A percentile compares a stretch with the other conserved stretches of the same genome.
Evolutionary conservation across 495 filamentous ascomycete species (phyloP).

Genomic region (Podospora fimiseda): DNA sequence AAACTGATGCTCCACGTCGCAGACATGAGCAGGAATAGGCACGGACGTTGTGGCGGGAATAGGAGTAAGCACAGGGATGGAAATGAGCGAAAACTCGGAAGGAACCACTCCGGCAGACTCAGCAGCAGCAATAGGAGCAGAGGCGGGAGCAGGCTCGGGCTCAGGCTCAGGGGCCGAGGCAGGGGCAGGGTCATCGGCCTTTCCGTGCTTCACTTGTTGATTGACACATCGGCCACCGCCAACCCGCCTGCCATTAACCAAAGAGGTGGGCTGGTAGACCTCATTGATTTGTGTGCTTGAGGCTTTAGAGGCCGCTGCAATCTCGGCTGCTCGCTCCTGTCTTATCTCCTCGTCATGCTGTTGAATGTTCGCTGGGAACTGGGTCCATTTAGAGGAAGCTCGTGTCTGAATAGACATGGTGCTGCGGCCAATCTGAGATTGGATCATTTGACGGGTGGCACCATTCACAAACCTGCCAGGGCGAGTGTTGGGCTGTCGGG

Average conservation of each 20-base stretch:
- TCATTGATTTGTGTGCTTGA: conserved; percentile 4
- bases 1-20: no score
- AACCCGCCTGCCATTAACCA: conserved; percentile 8
- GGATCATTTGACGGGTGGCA: neutral
- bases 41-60: no score
- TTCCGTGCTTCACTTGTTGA: conserved; percentile 1
- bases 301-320: neutral
- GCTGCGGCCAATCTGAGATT: neutral
- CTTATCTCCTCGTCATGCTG: neutral
- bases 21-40: no score
- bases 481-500: no score
- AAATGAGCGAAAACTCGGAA: no score
- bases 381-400: neutral
- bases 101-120: no score
- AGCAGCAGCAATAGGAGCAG: no score
- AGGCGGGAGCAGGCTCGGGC: no score
- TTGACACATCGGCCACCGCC: neutral
- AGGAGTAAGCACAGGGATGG: no score
- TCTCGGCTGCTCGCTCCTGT: neutral
- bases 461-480: no score
- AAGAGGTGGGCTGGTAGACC: conserved; percentile 8
- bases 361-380: neutral
- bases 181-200: neutral
- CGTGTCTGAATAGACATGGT: neutral
- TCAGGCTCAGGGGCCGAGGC: no score